A percentile compares a stretch with the other conserved stretches of the same genome.
Evolutionary conservation across 306 rosid genomes (phyloP).

Genomic region (Begonia fuchsioides): DNA sequence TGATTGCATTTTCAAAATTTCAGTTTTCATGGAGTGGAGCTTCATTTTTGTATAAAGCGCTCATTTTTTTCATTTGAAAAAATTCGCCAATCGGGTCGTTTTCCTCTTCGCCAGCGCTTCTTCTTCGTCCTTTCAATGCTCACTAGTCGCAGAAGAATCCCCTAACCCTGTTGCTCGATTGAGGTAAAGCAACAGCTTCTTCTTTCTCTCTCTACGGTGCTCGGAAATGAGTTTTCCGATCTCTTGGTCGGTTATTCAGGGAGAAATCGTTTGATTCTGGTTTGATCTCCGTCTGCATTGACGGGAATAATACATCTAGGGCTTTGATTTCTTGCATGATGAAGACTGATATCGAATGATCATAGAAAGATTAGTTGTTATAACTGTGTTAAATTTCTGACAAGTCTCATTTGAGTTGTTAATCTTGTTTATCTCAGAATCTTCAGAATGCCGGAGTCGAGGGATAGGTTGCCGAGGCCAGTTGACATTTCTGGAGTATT

Average conservation of each 20-base stretch:
- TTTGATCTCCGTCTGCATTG: not conserved
- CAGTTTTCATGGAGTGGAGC: too few relatives aligned
- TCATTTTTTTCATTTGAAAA: not conserved
- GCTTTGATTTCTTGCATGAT: not conserved
- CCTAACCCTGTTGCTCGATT: not conserved
- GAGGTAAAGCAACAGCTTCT: not conserved
- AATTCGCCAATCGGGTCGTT: not conserved
- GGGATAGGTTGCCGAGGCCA: constrained; percentile 36
- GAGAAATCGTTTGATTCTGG: too few relatives aligned
- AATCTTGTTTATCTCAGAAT: not conserved
- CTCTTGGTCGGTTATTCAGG: too few relatives aligned
- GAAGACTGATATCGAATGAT: not conserved
- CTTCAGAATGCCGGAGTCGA: constrained; percentile 43
- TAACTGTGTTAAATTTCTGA: too few relatives aligned
- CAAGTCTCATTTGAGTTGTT: constrained; percentile 1
- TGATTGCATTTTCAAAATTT: too few relatives aligned
- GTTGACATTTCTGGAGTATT: constrained; percentile 24
- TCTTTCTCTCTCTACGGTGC: not conserved
- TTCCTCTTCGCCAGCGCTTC: not conserved
- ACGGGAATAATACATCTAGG: not conserved
- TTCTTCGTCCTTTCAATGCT: not conserved
- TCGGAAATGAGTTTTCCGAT: not conserved
- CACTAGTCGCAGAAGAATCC: not conserved
- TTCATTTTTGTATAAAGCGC: not conserved
- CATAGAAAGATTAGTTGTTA: not conserved